Evolutionary conservation across 2,329 filamentous ascomycete species (phyloP), one percentile per base, ranked within the genome.

Genomic region (Zalaria obscura): DNA sequence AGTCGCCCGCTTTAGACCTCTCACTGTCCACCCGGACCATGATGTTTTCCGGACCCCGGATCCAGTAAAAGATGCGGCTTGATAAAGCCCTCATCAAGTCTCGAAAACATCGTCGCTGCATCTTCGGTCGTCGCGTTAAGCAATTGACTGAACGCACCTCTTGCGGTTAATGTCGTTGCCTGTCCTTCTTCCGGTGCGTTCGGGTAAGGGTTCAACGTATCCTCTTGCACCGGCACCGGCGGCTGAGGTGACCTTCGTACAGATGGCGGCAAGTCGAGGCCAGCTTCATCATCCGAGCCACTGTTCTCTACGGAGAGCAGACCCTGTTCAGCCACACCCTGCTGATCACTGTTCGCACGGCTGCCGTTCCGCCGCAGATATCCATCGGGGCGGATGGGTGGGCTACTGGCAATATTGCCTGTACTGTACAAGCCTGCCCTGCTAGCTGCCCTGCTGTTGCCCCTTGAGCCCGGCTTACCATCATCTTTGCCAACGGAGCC

Each of bases 71-170:
- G 64, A 56, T 80, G 84, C 11, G 89, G 89, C 68, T 96, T 96
- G 62, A 96, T 88, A 59, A 87, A 95, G 46, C 88, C 86, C 61
- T 98, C 91, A 59, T 98, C 91, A 45, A 98, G 67, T 63, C 94
- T 88, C 50, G 79, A 80, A 61, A 98, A 93, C 64, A 93, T 76
- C 36, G 83, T 86, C 6, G 84, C 83, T 36, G 93, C 87, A 58
- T 98, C 91, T 39, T 93, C 86, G 1, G 82, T 75, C 10, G 82
- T 73, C 1, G 78, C 76, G 26, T 74, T 83, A 50, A 93, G 78
- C 5, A 98, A 68, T 55, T 89, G 83, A 43, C 79, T 78, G 44
- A 95, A 77, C 0, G 87, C 83, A 27, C 78, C 82, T 18, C 78
- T 74, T 7, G 84, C 84, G 27, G 76, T 83, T n/a, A 86, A 52